Evolutionary conservation across 148 eudicot genomes (phyloP), one percentile per base, ranked within the genome.

Genomic region (Amaranthus hypochondriacus): DNA sequence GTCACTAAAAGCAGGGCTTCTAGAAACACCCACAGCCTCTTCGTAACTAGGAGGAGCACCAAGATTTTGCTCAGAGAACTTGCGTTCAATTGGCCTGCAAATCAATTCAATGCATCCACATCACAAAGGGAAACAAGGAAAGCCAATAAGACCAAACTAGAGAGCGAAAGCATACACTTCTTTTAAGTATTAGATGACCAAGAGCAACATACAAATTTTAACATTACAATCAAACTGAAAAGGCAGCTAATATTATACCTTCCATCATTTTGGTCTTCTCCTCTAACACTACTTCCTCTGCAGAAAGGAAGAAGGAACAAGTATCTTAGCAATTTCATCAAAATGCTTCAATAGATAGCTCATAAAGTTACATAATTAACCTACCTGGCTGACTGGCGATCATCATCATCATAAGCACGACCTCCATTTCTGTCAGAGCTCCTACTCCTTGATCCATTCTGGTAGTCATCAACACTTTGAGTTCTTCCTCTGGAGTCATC

Each of bases 11-110:
- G 75, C 76, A 70, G 99, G 92, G 76, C 92, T 90, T 77, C 82
- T 88, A 75, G 82, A 80, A 54, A 83, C 89, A 72, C 88, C 90
- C 71, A 92, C 88, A 76, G 87, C 92, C 14, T 92, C 99, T 83
- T 96, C 97, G 80, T 90, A 96, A 75, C 92, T 92, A 74, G 97
- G 99, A 78, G 97, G 94, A 60, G 86, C 91, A 72, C 80, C 86
- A 57, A 86, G 81, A 77, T 87, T 85, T 78, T 85, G 97, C 61
- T 87, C 99, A 75, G 99, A 87, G 81, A 74, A 89, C 81, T 83
- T 93, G 70, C 88, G 80, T 13, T 87, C 89, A 68, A 85, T 83
- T 50, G 68, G 76, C 81, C 83, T 87, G 68, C 77, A 69, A 48
- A 68, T 56, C 50, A 69, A 62, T 59, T 54, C 57, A 54, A 64